phyloP scores from a whole-genome alignment of 164 flowering plant species.

The Stephania yunnanensis region DNA sequence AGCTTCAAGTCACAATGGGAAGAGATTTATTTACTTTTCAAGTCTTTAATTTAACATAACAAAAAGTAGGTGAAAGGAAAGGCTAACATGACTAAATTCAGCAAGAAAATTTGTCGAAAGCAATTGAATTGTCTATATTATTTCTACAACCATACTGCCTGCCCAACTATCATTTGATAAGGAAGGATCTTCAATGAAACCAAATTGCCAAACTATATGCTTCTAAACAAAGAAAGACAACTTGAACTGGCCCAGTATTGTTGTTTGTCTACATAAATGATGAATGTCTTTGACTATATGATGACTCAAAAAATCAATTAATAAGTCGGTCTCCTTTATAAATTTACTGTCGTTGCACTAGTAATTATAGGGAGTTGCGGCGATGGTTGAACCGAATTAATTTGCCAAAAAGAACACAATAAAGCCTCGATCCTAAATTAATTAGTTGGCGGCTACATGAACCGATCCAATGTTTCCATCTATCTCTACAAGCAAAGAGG shows the following conservation, averaged over 20 bases:
- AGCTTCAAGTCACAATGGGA: not conserved
- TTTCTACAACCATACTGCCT: not conserved
- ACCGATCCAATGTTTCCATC: too few relatives aligned
- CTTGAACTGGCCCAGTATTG: slow-evolving; percentile 1
- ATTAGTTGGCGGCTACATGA: too few relatives aligned
- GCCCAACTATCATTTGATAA: too few relatives aligned
- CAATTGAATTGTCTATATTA: not conserved
- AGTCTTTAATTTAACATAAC: not conserved
- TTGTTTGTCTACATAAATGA: not conserved
- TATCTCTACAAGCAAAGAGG: too few relatives aligned
- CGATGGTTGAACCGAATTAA: not conserved
- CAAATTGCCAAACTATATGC: not conserved
- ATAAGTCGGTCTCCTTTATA: not conserved
- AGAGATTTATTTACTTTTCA: not conserved
- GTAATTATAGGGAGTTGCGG: not conserved
- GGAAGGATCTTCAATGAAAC: too few relatives aligned
- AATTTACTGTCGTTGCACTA: not conserved
- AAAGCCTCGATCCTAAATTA: not conserved
- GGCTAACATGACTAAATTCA: not conserved
- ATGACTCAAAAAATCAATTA: not conserved
- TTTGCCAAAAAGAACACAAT: not conserved
- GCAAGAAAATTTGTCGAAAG: not conserved
- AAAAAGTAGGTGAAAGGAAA: slow-evolving; percentile 10
- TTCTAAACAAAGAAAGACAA: slow-evolving; percentile 2
- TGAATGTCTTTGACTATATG: not conserved